Percentiles rank a stretch among this genome's conserved stretches.
Conservation (phyloP, 805 yeast species). For the Schwanniomyces occidentalis region DNA sequence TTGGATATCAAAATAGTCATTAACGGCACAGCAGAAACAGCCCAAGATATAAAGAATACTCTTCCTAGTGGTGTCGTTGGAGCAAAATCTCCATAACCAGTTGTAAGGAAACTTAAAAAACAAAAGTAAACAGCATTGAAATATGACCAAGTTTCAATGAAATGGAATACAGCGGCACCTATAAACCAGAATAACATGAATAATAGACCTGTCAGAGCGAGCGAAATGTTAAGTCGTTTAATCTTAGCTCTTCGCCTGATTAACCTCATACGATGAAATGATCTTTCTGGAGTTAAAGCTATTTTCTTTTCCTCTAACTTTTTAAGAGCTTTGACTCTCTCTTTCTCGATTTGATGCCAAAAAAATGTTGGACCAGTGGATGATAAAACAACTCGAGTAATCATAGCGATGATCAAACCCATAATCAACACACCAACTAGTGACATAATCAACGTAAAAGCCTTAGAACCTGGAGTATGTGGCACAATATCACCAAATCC, state of each 20-base stretch:
- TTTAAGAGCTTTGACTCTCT: conserved; percentile 36
- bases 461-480: conserved; percentile 49
- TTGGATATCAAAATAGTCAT: conserved; percentile 81
- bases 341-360: conserved; percentile 62
- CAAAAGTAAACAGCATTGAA: conserved; percentile 75
- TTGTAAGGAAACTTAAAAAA: conserved; percentile 71
- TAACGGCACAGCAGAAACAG: conserved; percentile 77
- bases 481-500: conserved; percentile 82
- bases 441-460: conserved; percentile 62
- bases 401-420: conserved; percentile 73
- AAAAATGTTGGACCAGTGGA: conserved; percentile 62
- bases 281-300: conserved; percentile 39
- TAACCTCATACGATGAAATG: conserved; percentile 57
- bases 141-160: conserved; percentile 69
- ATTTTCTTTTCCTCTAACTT: conserved; percentile 13
- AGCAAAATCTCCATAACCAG: conserved; percentile 80
- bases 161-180: conserved; percentile 67
- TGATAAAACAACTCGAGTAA: conserved; percentile 62
- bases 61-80: conserved; percentile 67
- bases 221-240: conserved; percentile 39
- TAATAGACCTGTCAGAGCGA: conserved; percentile 38
- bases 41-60: conserved; percentile 77
- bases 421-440: conserved; percentile 68
- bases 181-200: conserved; percentile 66
- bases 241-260: conserved; percentile 45